Evolutionary conservation across 192 early-diverging fungal genomes (phyloP).

Genomic region (Cladochytrium replicatum): DNA sequence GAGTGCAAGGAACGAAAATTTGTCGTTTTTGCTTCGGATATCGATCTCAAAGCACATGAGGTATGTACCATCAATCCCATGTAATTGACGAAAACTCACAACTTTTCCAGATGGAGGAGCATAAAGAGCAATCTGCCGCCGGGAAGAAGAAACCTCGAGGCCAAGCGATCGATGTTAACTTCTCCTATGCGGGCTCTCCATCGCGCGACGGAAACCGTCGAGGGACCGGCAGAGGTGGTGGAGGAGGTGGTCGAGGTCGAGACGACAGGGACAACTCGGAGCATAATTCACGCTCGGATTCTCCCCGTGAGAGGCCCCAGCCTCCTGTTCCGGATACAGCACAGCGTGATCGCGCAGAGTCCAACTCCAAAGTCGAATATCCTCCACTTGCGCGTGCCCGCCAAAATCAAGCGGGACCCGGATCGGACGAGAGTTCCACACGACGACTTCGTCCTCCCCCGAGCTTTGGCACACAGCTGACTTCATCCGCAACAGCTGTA

Average conservation of each 20-base stretch:
- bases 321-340: no score
- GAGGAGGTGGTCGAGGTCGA: no score
- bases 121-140: no score
- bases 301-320: no score
- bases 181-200: slow-evolving; percentile 26
- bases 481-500: slow-evolving; percentile 4
- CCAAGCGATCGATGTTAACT: slow-evolving; percentile 27
- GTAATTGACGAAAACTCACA: no score
- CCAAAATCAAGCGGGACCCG: background rate
- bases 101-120: slow-evolving; percentile 24
- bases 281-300: no score
- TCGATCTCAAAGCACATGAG: slow-evolving; percentile 86
- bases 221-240: background rate
- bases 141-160: slow-evolving; percentile 17
- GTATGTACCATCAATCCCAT: no score
- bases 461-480: slow-evolving; percentile 32
- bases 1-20: slow-evolving; percentile 90
- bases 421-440: background rate
- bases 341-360: no score
- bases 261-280: no score
- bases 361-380: no score
- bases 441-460: slow-evolving; percentile 25
- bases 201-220: slow-evolving; percentile 3
- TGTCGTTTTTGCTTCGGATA: slow-evolving; percentile 84
- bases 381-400: no score